Conservation (phyloP, 495 filamentous ascomycete species). For the Penicillium flavigenum region DNA sequence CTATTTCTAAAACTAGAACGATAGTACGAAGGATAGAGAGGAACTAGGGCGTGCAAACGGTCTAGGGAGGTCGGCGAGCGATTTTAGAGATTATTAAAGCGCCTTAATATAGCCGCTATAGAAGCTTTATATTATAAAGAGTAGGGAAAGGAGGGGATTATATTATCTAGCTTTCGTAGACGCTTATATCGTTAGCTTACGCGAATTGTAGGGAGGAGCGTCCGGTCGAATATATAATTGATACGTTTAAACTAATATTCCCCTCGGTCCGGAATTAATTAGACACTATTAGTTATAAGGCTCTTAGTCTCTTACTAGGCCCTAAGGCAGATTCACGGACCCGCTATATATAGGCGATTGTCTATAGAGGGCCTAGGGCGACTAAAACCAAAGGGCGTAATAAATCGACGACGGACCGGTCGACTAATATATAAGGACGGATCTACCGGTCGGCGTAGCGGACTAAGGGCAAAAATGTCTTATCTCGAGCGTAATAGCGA, state of each 20-base stretch:
- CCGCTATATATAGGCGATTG: not conserved
- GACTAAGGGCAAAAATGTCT: too few relatives aligned
- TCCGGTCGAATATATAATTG: not conserved
- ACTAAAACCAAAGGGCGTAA: not conserved
- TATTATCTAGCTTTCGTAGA: not conserved
- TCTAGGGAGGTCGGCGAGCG: not conserved
- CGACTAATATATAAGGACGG: too few relatives aligned
- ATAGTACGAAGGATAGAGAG: not conserved
- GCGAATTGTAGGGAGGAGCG: not conserved
- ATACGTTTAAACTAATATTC: not conserved
- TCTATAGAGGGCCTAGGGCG: not conserved
- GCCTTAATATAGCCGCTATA: too few relatives aligned
- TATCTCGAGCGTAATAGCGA: too few relatives aligned
- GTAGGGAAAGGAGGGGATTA: not conserved
- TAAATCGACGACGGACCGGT: not conserved
- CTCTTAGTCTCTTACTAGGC: not conserved
- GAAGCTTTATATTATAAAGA: not conserved
- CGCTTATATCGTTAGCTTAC: not conserved
- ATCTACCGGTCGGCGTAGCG: too few relatives aligned
- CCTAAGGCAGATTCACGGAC: not conserved
- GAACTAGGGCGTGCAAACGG: too few relatives aligned
- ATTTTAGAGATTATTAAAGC: not conserved
- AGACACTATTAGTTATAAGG: not conserved
- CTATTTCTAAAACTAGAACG: not conserved
- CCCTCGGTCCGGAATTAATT: not conserved